Conservation (phyloP, 2,329 filamentous ascomycete genomes). For the Aspergillus versicolor region DNA sequence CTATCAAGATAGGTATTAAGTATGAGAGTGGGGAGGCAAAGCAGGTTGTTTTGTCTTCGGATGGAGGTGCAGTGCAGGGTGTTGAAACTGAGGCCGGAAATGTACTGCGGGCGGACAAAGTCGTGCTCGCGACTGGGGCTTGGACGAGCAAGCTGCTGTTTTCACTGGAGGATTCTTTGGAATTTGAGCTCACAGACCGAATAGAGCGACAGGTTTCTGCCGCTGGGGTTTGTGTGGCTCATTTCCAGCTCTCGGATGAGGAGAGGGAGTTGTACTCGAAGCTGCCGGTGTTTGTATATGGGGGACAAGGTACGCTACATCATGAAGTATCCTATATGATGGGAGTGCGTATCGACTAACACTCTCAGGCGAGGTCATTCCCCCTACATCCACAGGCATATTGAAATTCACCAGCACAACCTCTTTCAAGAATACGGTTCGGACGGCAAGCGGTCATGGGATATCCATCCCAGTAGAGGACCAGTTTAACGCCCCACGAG, state of each 20-base stretch:
- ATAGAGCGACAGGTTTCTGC: constrained; percentile 56
- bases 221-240: constrained; percentile 60
- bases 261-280: constrained; percentile 51
- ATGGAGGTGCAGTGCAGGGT: constrained; percentile 40
- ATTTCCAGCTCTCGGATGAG: constrained; percentile 53
- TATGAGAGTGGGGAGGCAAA: constrained; percentile 46
- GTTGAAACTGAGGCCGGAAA: constrained; percentile 50
- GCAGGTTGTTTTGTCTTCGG: constrained; percentile 41
- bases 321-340: no score
- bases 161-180: constrained; percentile 46
- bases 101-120: constrained; percentile 51
- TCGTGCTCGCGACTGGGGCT: constrained; percentile 58
- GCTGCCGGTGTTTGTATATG: constrained; percentile 56
- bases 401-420: constrained; percentile 64
- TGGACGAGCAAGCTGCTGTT: constrained; percentile 57
- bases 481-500: constrained; percentile 35
- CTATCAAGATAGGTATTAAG: constrained; percentile 46
- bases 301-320: constrained; percentile 35
- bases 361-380: constrained; percentile 44
- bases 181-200: constrained; percentile 48
- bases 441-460: constrained; percentile 47
- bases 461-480: constrained; percentile 54
- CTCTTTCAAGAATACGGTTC: constrained; percentile 57
- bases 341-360: not conserved
- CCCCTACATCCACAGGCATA: constrained; percentile 49